Conservation (phyloP, 805 yeast species). For the Spathaspora passalidarum region DNA sequence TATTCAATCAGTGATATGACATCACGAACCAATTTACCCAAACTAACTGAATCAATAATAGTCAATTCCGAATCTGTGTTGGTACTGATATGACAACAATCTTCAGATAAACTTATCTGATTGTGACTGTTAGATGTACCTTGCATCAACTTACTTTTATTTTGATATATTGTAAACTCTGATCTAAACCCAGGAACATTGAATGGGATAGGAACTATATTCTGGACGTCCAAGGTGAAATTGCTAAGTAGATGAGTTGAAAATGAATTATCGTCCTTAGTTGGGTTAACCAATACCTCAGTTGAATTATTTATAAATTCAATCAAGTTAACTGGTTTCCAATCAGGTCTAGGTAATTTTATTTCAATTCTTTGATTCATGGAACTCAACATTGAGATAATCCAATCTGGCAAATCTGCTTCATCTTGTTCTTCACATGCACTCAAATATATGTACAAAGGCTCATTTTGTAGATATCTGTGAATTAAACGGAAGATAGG, state of each 20-base stretch:
- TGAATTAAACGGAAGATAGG: slow-evolving; percentile 19
- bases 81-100: not conserved
- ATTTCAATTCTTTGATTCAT: slow-evolving; percentile 12
- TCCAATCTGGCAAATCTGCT: slow-evolving; percentile 23
- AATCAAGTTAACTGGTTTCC: not conserved
- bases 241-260: not conserved
- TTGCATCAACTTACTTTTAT: not conserved
- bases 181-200: slow-evolving; percentile 1
- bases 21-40: slow-evolving; percentile 16
- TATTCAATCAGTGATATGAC: slow-evolving; percentile 3
- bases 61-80: slow-evolving; percentile 9
- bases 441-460: slow-evolving; percentile 15
- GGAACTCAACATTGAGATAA: slow-evolving; percentile 15
- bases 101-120: not conserved
- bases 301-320: not conserved
- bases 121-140: not conserved
- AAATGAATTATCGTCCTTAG: not conserved
- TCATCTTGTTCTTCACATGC: slow-evolving; percentile 13
- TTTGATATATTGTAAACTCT: not conserved
- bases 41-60: slow-evolving; percentile 8
- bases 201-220: not conserved
- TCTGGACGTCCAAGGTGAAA: not conserved
- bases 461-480: slow-evolving; percentile 14
- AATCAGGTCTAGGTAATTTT: slow-evolving; percentile 11
- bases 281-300: slow-evolving; percentile 1